Percentiles rank a stretch among this genome's conserved stretches.
Conservation (phyloP, 345 rosid genomes). For the Syzygium jambos region DNA sequence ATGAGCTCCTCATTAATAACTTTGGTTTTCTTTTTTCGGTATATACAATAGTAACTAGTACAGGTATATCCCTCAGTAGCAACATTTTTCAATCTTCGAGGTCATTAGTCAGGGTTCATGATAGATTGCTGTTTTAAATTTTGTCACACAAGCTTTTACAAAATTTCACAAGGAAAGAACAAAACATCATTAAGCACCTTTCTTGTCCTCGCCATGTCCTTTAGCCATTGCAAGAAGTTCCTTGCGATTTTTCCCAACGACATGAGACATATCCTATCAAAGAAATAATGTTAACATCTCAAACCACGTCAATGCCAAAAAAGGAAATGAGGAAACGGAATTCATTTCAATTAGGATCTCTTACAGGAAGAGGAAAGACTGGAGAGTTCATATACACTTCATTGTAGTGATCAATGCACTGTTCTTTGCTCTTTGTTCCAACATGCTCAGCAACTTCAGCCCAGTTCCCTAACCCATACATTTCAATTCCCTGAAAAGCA, state of each 20-base stretch:
- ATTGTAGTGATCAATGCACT: slow-evolving; percentile 71
- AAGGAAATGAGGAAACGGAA: neutral
- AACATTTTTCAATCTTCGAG: neutral
- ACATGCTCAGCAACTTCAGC: slow-evolving; percentile 95
- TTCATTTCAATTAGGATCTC: slow-evolving; percentile 7
- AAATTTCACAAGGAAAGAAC: neutral
- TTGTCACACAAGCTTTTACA: neutral
- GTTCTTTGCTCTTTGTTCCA: slow-evolving; percentile 91
- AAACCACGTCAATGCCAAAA: neutral
- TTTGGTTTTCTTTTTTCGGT: neutral
- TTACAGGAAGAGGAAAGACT: slow-evolving; percentile 89
- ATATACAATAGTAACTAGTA: neutral
- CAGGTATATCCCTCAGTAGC: neutral
- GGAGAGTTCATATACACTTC: slow-evolving; percentile 76
- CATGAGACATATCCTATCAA: slow-evolving; percentile 89
- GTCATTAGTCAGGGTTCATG: neutral
- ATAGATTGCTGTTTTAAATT: neutral
- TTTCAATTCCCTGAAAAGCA: slow-evolving; percentile 78
- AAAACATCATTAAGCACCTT: slow-evolving; percentile 34
- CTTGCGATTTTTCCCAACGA: slow-evolving; percentile 82
- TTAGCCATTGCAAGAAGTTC: slow-evolving; percentile 99
- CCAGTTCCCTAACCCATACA: slow-evolving; percentile 98
- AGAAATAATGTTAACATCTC: neutral
- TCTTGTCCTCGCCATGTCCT: slow-evolving; percentile 76
- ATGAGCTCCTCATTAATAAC: neutral